Percentiles rank a stretch among this genome's conserved stretches.
Evolutionary conservation across 768 basidiomycete genomes (phyloP).

Genomic region (Piloderma croceum): DNA sequence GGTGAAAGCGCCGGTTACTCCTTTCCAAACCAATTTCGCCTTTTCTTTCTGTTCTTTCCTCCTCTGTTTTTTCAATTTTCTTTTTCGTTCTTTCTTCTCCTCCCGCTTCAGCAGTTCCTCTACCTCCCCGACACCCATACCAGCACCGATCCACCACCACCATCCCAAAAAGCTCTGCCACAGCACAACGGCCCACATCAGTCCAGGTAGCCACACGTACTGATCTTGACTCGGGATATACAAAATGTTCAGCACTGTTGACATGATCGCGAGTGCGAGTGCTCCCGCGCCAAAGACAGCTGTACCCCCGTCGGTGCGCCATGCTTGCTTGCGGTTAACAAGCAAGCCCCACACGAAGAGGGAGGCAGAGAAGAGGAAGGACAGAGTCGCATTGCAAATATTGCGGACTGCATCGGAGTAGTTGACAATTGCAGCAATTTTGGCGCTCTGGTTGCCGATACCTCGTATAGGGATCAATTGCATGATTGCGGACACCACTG

Average conservation of each 20-base stretch:
- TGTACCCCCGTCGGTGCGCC: constrained; percentile 95
- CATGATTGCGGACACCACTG: constrained; percentile 77
- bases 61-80: constrained; percentile 40
- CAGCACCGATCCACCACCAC: constrained; percentile 99
- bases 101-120: constrained; percentile 53
- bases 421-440: constrained; percentile 35
- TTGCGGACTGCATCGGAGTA: constrained; percentile 78
- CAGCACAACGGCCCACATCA: constrained; percentile 87
- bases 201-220: constrained; percentile 85
- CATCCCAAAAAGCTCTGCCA: constrained; percentile 97
- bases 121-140: constrained; percentile 71
- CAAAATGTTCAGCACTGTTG: constrained; percentile 82
- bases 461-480: constrained; percentile 70
- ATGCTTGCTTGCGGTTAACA: constrained; percentile 85
- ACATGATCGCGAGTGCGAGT: constrained; percentile 72
- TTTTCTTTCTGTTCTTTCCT: constrained; percentile 45
- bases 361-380: constrained; percentile 85
- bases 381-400: constrained; percentile 94
- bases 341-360: constrained; percentile 91
- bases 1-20: constrained; percentile 52
- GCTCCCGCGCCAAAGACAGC: constrained; percentile 89
- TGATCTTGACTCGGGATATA: constrained; percentile 81
- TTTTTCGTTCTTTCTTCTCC: constrained; percentile 49
- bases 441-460: constrained; percentile 17
- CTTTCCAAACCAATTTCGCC: constrained; percentile 53